Base-by-base conservation (phyloP, 2,329 filamentous ascomycete genomes). In the Lecanicillium sp. region DNA sequence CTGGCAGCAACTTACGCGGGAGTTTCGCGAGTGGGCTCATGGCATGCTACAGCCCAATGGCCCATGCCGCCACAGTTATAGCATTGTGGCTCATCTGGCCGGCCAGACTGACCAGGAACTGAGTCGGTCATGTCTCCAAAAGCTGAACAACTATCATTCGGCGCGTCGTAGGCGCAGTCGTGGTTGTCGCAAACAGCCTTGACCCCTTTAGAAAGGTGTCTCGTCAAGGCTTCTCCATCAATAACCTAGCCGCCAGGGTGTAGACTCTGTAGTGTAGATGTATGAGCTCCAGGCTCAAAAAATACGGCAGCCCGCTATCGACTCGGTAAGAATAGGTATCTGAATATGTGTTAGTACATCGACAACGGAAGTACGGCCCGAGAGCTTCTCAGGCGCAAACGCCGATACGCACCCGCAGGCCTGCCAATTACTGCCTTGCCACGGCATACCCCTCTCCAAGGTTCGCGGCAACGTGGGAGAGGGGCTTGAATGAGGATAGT, bases 21-120 rank as follows among this genome's bases (percentile, higher is more conserved):
- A 33, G 64, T 62, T 46, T 58, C 53, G 44, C 68, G 58, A 17
- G 66, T 69, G 16, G 67, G 63, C 43, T 73, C 65, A 7, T 70
- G 71, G 49, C 72, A 77, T 35, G 68, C 69, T 37, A 73, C 56
- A 11, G 68, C 59, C 60, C 70, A 75, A 50, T 77, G 73, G 4
- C 68, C 67, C 20, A 57, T 54, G 34, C 55, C 52, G 37, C 70
- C 70, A 47, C 73, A 77, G 49, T 74, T 75, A 52, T 73, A 75
- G 53, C 73, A 77, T 45, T 63, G 54, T 35, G 60, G 49, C 41
- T 63, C 59, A 33, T 62, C 57, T 19, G 57, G 43, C 17, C 51
- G 58, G 42, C 53, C 48, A 29, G 43, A 37, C 35, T 57, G 50
- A 42, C 50, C 50, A 38, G 53, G 43, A 35, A 48, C 43, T 38